Evolutionary conservation across 2,329 filamentous ascomycete species (phyloP).

Genomic region (Fusarium sp.): DNA sequence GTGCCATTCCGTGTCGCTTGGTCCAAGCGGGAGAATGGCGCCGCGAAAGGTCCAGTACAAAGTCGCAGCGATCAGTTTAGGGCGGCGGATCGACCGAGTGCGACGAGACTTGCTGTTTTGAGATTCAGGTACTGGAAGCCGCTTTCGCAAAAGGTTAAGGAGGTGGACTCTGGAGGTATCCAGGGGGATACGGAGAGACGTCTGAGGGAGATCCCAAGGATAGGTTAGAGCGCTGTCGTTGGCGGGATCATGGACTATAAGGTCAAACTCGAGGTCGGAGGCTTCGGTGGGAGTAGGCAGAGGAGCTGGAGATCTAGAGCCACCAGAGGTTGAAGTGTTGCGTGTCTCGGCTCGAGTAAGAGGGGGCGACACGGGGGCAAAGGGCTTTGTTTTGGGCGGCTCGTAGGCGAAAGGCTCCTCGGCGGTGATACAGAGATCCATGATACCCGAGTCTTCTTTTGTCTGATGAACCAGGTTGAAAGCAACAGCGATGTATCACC

Average conservation of each 20-base stretch:
- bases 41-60: slow-evolving; percentile 46
- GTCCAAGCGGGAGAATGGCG: slow-evolving; percentile 39
- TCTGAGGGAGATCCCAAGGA: slow-evolving; percentile 42
- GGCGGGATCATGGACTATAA: slow-evolving; percentile 38
- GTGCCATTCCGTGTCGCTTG: slow-evolving; percentile 44
- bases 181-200: slow-evolving; percentile 32
- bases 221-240: slow-evolving; percentile 44
- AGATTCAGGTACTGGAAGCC: slow-evolving; percentile 23
- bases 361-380: slow-evolving; percentile 26
- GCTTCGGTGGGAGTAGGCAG: not conserved
- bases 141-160: slow-evolving; percentile 39
- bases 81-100: slow-evolving; percentile 16
- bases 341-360: slow-evolving; percentile 7
- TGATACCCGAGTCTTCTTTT: not conserved
- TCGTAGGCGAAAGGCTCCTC: slow-evolving; percentile 42
- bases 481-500: not conserved
- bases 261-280: slow-evolving; percentile 41
- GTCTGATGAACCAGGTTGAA: not conserved
- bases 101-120: slow-evolving; percentile 12
- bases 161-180: slow-evolving; percentile 44
- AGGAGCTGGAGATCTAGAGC: not conserved
- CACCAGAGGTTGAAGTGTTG: slow-evolving; percentile 13
- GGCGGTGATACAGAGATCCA: slow-evolving; percentile 47
- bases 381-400: slow-evolving; percentile 36
- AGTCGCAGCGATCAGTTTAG: slow-evolving; percentile 38